Conservation (phyloP, 2,329 filamentous ascomycete species). For the Sphaerulina populicola region DNA sequence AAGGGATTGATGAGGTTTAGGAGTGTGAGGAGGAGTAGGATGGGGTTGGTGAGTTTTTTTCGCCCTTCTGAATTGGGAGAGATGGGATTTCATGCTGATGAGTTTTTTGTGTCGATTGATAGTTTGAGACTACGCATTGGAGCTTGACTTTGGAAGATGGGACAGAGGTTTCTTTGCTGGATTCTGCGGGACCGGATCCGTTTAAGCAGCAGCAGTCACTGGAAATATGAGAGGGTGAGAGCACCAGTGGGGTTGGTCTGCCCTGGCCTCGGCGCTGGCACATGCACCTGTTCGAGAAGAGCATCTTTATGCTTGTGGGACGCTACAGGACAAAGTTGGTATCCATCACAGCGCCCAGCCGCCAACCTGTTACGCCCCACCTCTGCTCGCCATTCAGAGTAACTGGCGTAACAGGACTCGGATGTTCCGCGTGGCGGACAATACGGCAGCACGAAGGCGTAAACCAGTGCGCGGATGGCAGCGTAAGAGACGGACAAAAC, state of each 20-base stretch:
- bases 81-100: neutral
- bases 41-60: conserved; percentile 46
- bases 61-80: no score
- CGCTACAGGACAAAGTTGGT: neutral
- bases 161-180: conserved; percentile 65
- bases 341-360: neutral
- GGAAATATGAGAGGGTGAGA: neutral
- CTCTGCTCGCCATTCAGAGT: no score
- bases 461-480: no score
- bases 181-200: conserved; percentile 54
- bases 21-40: conserved; percentile 60
- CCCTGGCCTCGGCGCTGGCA: neutral
- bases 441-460: no score
- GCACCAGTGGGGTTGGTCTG: neutral
- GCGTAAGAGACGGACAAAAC: no score
- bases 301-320: neutral
- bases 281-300: neutral
- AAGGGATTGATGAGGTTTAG: conserved; percentile 71
- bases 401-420: no score
- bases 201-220: conserved; percentile 40
- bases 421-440: no score
- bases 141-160: conserved; percentile 63
- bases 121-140: conserved; percentile 89
- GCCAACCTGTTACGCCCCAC: neutral
- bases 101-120: conserved; percentile 11